Percentiles rank a stretch among this genome's conserved stretches.
Conservation (phyloP, 176 grass and related monocot species). For the Musa acuminata region DNA sequence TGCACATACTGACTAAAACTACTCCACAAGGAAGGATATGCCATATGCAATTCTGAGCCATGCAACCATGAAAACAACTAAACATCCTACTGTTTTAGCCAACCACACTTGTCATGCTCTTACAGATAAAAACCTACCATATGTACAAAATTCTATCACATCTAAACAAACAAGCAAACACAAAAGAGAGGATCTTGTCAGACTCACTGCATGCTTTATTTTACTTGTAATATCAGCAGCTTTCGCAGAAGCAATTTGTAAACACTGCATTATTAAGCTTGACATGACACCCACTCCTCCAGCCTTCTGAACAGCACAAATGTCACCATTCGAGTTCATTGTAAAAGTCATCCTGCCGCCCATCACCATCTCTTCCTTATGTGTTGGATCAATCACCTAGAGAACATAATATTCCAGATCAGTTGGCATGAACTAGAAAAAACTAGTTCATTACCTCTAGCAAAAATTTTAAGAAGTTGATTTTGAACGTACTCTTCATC, state of each 20-base stretch:
- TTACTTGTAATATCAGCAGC: constrained; percentile 79
- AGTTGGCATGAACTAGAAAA: background rate
- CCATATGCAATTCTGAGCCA: no score
- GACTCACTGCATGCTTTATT: constrained; percentile 66
- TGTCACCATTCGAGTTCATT: constrained; percentile 76
- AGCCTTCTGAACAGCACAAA: constrained; percentile 87
- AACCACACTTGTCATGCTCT: background rate
- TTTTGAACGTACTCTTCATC: constrained; percentile 13
- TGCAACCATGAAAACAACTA: no score
- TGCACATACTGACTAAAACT: no score
- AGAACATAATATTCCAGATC: constrained; percentile 10
- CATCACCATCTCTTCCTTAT: constrained; percentile 89
- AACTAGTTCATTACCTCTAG: background rate
- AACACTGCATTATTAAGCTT: constrained; percentile 78
- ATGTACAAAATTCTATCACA: background rate
- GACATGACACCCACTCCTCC: constrained; percentile 75
- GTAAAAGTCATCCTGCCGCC: constrained; percentile 78
- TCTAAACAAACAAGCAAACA: constrained; percentile 3
- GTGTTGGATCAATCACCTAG: constrained; percentile 80
- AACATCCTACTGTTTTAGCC: background rate
- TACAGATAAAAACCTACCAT: background rate
- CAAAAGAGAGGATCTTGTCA: constrained; percentile 6
- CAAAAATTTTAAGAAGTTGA: background rate
- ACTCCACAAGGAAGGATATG: no score
- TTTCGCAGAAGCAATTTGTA: constrained; percentile 69